Evolutionary conservation across 2,329 filamentous ascomycete genomes (phyloP), one percentile per base, ranked within the genome.

Genomic region (Teratosphaeria viscida): DNA sequence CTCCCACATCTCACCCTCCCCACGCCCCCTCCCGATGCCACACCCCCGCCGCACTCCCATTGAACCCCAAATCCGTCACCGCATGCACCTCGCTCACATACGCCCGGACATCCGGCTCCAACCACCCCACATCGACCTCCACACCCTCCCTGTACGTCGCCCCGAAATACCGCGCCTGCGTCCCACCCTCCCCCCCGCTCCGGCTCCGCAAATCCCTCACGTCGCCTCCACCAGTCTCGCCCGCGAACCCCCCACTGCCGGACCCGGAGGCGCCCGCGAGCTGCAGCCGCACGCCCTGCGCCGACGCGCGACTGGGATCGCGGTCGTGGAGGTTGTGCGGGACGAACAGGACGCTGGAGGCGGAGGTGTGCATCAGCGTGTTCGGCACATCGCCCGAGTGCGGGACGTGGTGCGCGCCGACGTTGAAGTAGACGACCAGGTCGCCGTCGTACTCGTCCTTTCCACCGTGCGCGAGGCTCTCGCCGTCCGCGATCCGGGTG

Each of bases 361-460:
- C 65, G 47, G 60, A 62, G 2, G 67, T 69, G 59, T 71, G 68
- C 67, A 69, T 69, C 1, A 72, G 61, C 2, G 70, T 71, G 55
- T 71, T 71, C 2, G 70, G 70, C 7, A 71, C 57, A 59, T 71
- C 68, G 11, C 67, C 67, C 5, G 61, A 62, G 62, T 65, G 23
- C 62, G 63, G 79, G 26, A 79, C 73, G 63, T 81, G 79, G 64
- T 82, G 79, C 69, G 79, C 78, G 53, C 79, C 79, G 8, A 82
- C 68, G 64, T 81, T 81, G 64, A 81, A 76, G 73, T 78, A 81
- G 3, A 80, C 61, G 2, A 81, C 77, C 11, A 75, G 58, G 67
- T 66, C 69, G 5, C 62, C 66, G 39, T 66, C 62, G 34, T 67
- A 66, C 12, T 61, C 56, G 37, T 64, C 59, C 59, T 60, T 26